Evolutionary conservation across 2,329 filamentous ascomycete genomes (phyloP).

Genomic region (Penicillium sp.): DNA sequence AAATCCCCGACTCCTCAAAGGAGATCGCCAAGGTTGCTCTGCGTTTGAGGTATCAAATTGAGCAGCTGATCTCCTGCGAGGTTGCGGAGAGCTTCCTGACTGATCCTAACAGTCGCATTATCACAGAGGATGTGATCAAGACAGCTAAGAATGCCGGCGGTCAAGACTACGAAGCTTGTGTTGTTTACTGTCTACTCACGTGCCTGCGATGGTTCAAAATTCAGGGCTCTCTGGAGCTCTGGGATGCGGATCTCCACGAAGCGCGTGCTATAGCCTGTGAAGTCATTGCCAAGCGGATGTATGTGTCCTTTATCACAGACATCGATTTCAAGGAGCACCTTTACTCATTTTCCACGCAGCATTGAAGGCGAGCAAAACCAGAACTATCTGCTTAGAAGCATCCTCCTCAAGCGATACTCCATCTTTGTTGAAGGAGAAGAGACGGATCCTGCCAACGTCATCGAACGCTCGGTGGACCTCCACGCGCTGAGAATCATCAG

Average conservation of each 20-base stretch:
- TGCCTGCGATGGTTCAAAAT: constrained; percentile 70
- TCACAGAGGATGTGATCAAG: constrained; percentile 71
- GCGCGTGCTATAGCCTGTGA: constrained; percentile 79
- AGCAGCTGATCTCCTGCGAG: constrained; percentile 85
- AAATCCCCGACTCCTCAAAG: constrained; percentile 65
- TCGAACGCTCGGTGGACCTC: constrained; percentile 89
- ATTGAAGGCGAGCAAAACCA: constrained; percentile 82
- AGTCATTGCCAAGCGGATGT: constrained; percentile 76
- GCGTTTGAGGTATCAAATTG: constrained; percentile 83
- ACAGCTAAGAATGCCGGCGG: constrained; percentile 80
- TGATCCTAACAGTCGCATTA: constrained; percentile 74
- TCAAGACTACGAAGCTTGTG: constrained; percentile 66
- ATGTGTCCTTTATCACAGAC: constrained; percentile 5
- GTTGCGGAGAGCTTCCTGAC: constrained; percentile 71
- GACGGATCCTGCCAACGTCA: constrained; percentile 74
- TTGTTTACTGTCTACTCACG: constrained; percentile 77
- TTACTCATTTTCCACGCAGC: constrained; percentile 38
- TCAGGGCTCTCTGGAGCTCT: constrained; percentile 75
- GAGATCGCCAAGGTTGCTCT: constrained; percentile 88
- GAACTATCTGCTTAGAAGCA: constrained; percentile 69
- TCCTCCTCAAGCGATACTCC: constrained; percentile 85
- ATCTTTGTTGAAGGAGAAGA: constrained; percentile 66
- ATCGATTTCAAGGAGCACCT: neutral
- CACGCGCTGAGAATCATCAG: constrained; percentile 86
- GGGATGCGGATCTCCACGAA: constrained; percentile 81